Evolutionary conservation across 768 basidiomycete genomes (phyloP), one percentile per base, ranked within the genome.

Genomic region (Lentinula sp.): DNA sequence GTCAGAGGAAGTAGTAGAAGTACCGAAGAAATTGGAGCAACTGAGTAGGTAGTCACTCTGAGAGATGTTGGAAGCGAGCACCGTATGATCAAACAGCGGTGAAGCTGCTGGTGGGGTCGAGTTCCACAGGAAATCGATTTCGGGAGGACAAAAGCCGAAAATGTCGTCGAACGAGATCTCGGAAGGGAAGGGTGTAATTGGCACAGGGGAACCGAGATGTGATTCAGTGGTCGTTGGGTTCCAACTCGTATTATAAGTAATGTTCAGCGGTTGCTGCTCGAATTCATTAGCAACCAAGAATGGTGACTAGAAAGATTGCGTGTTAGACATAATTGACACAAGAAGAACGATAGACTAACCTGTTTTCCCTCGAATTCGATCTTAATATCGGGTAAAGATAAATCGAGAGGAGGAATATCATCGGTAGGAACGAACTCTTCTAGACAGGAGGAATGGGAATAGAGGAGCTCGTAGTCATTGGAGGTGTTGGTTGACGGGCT

Each of bases 361-460:
- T 48, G 9, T 28, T 48, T 18, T 48, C 21, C n/a, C 46, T n/a
- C 46, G 21, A 28, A 9, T 9, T 48, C 46, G n/a, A 74, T 73
- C 63, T 66, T 52, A 42, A 52, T 9, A 53, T 58, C 46, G 15
- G 56, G 10, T 9, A 42, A 34, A 59, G 72, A 69, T 15, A 77
- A 70, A 43, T 70, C 67, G 40, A 77, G 66, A 57, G 65, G 55
- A 5, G 75, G 76, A 48, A 78, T 78, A 1, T 75, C 70, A 5
- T 67, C 62, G 15, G 70, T 78, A 7, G 71, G 54, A 10, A 78
- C 69, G 40, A 77, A 78, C 5, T 64, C 60, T 40, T 16, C 28
- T 21, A 31, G 39, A 28, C 21, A 5, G 13, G 52, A 21, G 18
- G 9, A 5, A 4, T 16, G 28, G 4, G 51, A 32, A 18, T 53